phyloP scores from a whole-genome alignment of 2,329 filamentous ascomycete genomes.

The Thermoascus crustaceus region DNA sequence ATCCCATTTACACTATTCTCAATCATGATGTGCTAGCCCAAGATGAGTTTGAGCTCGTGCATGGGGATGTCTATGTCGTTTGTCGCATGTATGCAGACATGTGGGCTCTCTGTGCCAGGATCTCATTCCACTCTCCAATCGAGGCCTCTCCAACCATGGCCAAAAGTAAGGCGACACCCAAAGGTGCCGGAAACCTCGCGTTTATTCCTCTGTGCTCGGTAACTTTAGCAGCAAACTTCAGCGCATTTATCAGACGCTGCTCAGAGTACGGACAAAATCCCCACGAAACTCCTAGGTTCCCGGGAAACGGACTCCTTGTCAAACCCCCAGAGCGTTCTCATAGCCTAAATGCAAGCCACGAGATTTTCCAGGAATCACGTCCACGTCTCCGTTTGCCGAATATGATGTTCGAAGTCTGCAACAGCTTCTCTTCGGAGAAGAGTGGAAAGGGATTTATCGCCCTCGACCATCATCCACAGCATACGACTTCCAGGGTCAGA shows the following conservation, averaged over 20 bases:
- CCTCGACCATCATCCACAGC: constrained; percentile 14
- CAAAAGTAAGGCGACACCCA: not conserved
- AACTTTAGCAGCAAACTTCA: constrained; percentile 24
- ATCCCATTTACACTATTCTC: constrained; percentile 15
- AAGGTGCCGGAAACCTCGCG: constrained; percentile 11
- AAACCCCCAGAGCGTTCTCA: constrained; percentile 19
- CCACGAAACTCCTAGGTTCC: constrained; percentile 8
- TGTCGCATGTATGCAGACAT: constrained; percentile 25
- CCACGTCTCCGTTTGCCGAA: constrained; percentile 11
- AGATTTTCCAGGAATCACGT: constrained; percentile 10
- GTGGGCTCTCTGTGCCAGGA: constrained; percentile 25
- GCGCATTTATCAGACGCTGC: constrained; percentile 17
- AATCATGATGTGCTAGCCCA: constrained; percentile 8
- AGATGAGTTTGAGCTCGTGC: constrained; percentile 22
- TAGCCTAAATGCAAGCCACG: constrained; percentile 18
- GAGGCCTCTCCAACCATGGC: constrained; percentile 1
- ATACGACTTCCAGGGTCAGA: constrained; percentile 11
- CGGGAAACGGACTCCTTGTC: constrained; percentile 19
- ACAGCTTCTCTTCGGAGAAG: constrained; percentile 8
- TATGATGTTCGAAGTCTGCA: constrained; percentile 12
- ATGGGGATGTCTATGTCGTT: constrained; percentile 23
- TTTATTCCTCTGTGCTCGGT: constrained; percentile 28
- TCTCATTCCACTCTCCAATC: constrained; percentile 13
- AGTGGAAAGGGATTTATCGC: constrained; percentile 13
- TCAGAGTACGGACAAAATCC: constrained; percentile 3